Conservation (phyloP, 257 asterid species). For the Solanum appendiculatum region DNA sequence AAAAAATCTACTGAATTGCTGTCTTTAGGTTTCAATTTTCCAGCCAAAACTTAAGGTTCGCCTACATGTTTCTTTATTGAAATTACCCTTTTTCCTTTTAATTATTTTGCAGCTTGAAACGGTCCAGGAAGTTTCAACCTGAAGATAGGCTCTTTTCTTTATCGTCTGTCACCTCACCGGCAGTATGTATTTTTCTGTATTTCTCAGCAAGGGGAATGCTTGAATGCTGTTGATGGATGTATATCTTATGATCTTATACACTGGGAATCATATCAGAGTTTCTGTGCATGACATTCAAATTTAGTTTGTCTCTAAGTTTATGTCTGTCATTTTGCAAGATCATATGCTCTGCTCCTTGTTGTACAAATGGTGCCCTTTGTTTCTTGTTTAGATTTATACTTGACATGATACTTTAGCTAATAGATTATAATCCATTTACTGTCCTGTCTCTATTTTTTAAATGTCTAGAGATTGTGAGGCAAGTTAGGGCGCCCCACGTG, state of each 20-base stretch:
- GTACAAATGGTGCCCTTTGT: not conserved
- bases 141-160: conserved; percentile 96
- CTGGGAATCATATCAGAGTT: not conserved
- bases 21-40: not conserved
- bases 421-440: not conserved
- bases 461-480: not conserved
- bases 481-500: not conserved
- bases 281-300: not conserved
- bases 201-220: not conserved
- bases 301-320: not conserved
- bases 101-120: conserved; percentile 60
- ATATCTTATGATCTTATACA: not conserved
- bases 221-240: not conserved
- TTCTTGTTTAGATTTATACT: not conserved
- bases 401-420: not conserved
- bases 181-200: conserved; percentile 42
- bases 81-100: not conserved
- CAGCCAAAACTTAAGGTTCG: not conserved
- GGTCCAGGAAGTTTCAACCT: conserved; percentile 93
- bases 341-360: not conserved
- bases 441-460: not conserved
- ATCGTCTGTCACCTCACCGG: conserved; percentile 91
- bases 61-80: not conserved
- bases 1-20: not conserved
- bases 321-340: not conserved